These are phyloP conservation scores for Apiotrichum domesticum DNA, from an alignment of 1,284 basidiomycete genomes.

Conservation along the genomic window DNA sequence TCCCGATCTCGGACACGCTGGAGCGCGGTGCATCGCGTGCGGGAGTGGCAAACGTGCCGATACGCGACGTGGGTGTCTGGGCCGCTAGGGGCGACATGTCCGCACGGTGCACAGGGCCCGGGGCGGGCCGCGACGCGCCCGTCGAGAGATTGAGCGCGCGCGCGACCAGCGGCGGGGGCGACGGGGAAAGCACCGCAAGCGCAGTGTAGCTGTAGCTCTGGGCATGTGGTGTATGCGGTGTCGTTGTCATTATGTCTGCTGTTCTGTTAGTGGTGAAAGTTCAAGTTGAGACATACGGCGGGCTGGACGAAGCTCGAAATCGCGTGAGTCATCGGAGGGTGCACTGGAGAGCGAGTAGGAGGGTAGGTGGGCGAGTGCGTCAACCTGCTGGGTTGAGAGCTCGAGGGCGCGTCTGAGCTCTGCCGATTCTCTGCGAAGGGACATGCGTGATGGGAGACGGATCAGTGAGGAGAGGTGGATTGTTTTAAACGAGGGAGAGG, in stretches of 20 bases:
- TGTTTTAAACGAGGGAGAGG: too few relatives aligned
- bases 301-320: constrained; percentile 26
- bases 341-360: constrained; percentile 23
- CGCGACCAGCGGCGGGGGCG: not conserved
- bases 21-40: not conserved
- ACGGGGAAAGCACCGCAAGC: not conserved
- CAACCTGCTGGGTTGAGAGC: constrained; percentile 35
- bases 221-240: not conserved
- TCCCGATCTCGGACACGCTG: not conserved
- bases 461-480: not conserved
- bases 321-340: constrained; percentile 29
- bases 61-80: not conserved
- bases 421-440: constrained; percentile 34
- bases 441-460: constrained; percentile 5
- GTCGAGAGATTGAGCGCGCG: not conserved
- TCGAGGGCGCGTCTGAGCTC: constrained; percentile 33
- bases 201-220: not conserved
- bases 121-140: not conserved
- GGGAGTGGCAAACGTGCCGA: not conserved
- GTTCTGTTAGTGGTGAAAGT: not conserved
- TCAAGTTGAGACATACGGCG: not conserved
- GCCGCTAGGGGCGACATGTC: not conserved
- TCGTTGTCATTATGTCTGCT: not conserved
- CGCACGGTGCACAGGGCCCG: too few relatives aligned
- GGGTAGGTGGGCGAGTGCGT: constrained; percentile 11